These are phyloP conservation scores for Blastobotrys raffinosifermentans DNA, from an alignment of 1,139 yeast genomes.

Conservation along the genomic window DNA sequence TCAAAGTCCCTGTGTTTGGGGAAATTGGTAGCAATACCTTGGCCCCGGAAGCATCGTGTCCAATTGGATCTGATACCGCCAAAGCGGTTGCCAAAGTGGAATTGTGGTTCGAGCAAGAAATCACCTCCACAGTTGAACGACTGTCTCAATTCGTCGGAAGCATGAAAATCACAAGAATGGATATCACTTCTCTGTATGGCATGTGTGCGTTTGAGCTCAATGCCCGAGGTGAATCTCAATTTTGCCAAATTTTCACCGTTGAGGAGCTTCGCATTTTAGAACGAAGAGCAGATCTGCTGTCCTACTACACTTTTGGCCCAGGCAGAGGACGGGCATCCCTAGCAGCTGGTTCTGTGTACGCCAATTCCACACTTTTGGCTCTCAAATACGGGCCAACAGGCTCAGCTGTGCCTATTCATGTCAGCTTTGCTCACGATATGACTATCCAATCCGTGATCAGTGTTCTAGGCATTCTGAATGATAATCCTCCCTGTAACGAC, in stretches of 20 bases:
- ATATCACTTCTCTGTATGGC: conserved; percentile 29
- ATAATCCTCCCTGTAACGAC: conserved; percentile 4
- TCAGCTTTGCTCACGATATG: conserved; percentile 50
- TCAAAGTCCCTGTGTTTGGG: conserved; percentile 7
- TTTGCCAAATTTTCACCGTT: conserved; percentile 48
- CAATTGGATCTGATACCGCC: conserved; percentile 2
- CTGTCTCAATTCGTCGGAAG: conserved; percentile 4
- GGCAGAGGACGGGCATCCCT: conserved; percentile 40
- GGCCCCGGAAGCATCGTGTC: conserved; percentile 11
- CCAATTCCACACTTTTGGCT: conserved; percentile 45
- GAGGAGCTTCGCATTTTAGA: conserved; percentile 44
- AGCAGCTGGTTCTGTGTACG: conserved; percentile 43
- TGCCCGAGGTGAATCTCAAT: conserved; percentile 43
- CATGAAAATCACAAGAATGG: conserved; percentile 5
- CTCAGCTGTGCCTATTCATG: conserved; percentile 18
- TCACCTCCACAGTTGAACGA: conserved; percentile 7
- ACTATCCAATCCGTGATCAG: conserved; percentile 43
- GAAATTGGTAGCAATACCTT: conserved; percentile 10
- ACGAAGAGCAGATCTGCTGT: conserved; percentile 41
- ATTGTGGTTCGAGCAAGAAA: conserved; percentile 3
- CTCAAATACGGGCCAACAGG: conserved; percentile 39
- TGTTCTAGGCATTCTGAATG: conserved; percentile 40
- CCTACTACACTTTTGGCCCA: conserved; percentile 47
- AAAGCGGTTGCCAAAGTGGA: conserved; percentile 7
- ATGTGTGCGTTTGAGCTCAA: conserved; percentile 53